Evolutionary conservation across 2,329 filamentous ascomycete species (phyloP), one percentile per base, ranked within the genome.

Genomic region (Didymellaceae sp.): DNA sequence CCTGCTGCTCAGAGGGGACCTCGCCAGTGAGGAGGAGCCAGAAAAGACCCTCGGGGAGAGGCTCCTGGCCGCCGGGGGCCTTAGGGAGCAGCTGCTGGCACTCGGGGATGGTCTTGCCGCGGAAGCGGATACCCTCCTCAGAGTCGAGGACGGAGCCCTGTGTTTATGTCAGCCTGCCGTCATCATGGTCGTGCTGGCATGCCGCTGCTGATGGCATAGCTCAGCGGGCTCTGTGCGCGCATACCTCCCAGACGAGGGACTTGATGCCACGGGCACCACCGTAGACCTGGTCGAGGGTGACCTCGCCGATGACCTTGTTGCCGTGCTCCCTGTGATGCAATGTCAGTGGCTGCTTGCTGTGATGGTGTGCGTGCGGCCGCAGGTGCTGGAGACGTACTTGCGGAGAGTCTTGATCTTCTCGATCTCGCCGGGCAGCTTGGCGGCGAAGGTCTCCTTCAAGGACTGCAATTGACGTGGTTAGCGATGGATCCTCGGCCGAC

Each of bases 221-320:
- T 25, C 25, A 20, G 20, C 39, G 31, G 35, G n/a, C n/a, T n/a
- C n/a, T 21, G 16, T 10, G 35, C n/a, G 40, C 22, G 46, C 46
- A 21, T 50, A 50, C 46, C 82, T 99, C 94, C 94, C 94, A 99
- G 71, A 99, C 94, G 57, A 99, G 88, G 67, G 88, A 88, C 86
- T 97, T 99, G 82, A 99, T 96, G 73, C 94, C 93, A 82, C 94
- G 93, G 74, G 94, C 94, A 87, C 94, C 94, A 77, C 94, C 94
- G 78, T 97, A 99, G 75, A 96, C 94, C 82, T 99, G 94, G 84
- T 97, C 94, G 64, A 99, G 90, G 57, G 94, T 99, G 76, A 99
- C 91, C 85, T 97, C 91, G 77, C 94, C 93, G 67, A 99, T 76
- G 71, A 97, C 90, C 82, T 93, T 97, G 83, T 83, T 90, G 76